phyloP scores from a whole-genome alignment of 108 stramenopile species.

The Aurantiochytrium sp. region DNA sequence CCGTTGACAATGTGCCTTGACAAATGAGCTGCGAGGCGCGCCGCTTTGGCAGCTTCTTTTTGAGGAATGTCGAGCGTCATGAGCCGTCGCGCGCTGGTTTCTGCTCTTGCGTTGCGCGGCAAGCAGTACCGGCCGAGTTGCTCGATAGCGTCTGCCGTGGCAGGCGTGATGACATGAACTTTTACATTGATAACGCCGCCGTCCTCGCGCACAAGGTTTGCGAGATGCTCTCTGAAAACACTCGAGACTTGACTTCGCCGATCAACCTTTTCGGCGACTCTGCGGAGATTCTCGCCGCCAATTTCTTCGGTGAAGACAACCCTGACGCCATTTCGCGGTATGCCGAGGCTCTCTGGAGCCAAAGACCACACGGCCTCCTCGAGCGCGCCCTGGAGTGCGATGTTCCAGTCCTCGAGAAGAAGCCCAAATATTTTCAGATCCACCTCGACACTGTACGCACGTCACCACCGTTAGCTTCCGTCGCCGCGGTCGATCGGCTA shows the following conservation, averaged over 20 bases:
- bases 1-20: neutral
- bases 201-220: neutral
- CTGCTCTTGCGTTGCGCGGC: neutral
- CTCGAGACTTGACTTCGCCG: neutral
- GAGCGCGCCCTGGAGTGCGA: neutral
- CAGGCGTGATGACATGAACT: neutral
- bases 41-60: neutral
- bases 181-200: slow-evolving; percentile 24
- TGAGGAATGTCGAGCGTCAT: neutral
- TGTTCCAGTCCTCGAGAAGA: neutral
- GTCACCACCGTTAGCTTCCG: no score
- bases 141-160: neutral
- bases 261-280: neutral
- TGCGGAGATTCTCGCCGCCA: neutral
- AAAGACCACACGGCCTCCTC: neutral
- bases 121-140: neutral
- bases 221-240: neutral
- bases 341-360: neutral
- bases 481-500: no score
- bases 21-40: neutral
- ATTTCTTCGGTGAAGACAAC: neutral
- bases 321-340: neutral
- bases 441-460: neutral
- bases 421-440: slow-evolving; percentile 12
- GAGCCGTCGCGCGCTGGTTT: neutral